Evolutionary conservation across 225 moss, liverwort and hornwort species (phyloP).

Genomic region (Antitrichia curtipendula): DNA sequence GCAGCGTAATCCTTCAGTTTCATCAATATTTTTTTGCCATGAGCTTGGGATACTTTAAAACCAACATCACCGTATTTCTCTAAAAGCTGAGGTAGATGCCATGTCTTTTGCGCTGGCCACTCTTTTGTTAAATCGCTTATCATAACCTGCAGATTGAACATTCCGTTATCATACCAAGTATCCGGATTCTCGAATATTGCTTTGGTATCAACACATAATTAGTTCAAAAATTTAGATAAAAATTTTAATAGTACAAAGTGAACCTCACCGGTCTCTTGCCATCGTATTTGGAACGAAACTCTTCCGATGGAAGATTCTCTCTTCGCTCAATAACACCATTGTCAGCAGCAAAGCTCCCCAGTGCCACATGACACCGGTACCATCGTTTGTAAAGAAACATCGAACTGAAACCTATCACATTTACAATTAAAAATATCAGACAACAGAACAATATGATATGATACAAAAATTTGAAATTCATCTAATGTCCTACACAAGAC

Average conservation of each 20-base stretch:
- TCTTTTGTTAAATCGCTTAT: constrained; percentile 65
- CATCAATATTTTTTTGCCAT: constrained; percentile 81
- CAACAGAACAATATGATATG: neutral
- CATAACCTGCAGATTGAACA: constrained; percentile 44
- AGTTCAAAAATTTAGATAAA: neutral
- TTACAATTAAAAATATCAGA: neutral
- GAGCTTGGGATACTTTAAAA: constrained; percentile 86
- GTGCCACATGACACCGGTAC: constrained; percentile 79
- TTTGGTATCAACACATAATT: neutral
- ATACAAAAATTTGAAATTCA: neutral
- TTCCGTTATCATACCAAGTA: neutral
- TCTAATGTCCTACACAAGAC: neutral
- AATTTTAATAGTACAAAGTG: neutral
- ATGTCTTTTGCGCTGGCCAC: constrained; percentile 69
- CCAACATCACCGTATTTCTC: constrained; percentile 62
- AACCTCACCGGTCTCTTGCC: constrained; percentile 85
- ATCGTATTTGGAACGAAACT: constrained; percentile 65
- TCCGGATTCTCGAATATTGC: neutral
- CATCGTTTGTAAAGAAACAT: constrained; percentile 80
- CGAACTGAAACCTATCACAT: constrained; percentile 63
- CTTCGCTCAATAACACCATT: constrained; percentile 64
- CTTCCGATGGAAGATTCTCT: constrained; percentile 28
- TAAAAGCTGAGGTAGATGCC: constrained; percentile 59
- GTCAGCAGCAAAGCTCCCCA: constrained; percentile 64
- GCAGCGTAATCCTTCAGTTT: constrained; percentile 65